Conservation (phyloP, 331 rosid genomes). For the Acacia concinna region DNA sequence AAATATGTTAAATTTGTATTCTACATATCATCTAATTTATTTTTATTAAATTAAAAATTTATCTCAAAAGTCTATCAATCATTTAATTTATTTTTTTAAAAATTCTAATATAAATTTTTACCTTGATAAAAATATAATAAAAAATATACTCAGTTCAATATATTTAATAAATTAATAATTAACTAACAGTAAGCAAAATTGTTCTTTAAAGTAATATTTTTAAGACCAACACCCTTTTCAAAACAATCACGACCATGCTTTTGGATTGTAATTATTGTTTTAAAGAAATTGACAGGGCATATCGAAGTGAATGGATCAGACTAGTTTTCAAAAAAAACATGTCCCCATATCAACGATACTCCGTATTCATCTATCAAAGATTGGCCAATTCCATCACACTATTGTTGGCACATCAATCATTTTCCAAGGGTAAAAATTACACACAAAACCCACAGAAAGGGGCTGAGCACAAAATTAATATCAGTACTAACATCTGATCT, state of each 20-base stretch:
- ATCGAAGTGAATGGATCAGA: not conserved
- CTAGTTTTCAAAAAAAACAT: not conserved
- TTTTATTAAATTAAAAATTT: too few relatives aligned
- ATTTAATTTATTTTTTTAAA: too few relatives aligned
- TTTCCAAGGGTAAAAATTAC: constrained; percentile 29
- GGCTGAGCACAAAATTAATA: constrained; percentile 17
- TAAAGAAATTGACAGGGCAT: not conserved
- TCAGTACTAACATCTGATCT: not conserved
- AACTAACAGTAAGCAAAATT: too few relatives aligned
- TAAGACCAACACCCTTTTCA: too few relatives aligned
- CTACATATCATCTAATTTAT: too few relatives aligned
- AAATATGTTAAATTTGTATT: too few relatives aligned
- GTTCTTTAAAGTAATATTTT: too few relatives aligned
- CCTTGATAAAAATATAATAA: too few relatives aligned
- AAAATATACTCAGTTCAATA: too few relatives aligned
- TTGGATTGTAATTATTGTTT: not conserved
- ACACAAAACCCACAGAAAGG: constrained; percentile 41
- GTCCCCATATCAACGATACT: not conserved
- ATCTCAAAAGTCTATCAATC: too few relatives aligned
- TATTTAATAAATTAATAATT: too few relatives aligned
- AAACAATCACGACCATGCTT: not conserved
- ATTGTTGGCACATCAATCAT: constrained; percentile 10
- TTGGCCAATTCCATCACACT: constrained; percentile 1
- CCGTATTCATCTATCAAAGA: not conserved
- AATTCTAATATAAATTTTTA: too few relatives aligned